These are phyloP conservation scores for Hagleromyces aurorensis DNA, from an alignment of 805 yeast species.

Conservation along the genomic window DNA sequence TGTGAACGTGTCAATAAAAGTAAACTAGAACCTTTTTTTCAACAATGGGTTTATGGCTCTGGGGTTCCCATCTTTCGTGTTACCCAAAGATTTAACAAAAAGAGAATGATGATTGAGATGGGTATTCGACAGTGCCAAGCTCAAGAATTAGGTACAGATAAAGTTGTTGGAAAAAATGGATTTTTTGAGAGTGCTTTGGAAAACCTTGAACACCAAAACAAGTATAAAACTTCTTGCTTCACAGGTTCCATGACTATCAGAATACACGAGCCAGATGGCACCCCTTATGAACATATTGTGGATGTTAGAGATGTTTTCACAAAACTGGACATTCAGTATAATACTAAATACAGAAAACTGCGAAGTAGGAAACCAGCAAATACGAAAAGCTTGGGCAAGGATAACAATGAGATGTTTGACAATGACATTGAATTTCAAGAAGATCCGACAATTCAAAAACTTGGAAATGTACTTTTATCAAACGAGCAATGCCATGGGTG, in stretches of 20 bases:
- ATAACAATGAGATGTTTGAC: conserved; percentile 19
- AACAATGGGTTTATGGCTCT: conserved; percentile 85
- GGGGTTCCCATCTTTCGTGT: conserved; percentile 87
- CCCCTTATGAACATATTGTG: conserved; percentile 96
- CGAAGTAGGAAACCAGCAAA: conserved; percentile 43
- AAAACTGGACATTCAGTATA: conserved; percentile 87
- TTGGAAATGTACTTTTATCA: conserved; percentile 71
- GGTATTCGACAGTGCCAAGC: conserved; percentile 84
- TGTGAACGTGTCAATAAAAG: conserved; percentile 92
- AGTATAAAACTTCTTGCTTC: conserved; percentile 38
- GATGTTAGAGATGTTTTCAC: conserved; percentile 80
- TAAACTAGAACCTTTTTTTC: conserved; percentile 73
- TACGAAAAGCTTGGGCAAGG: conserved; percentile 14
- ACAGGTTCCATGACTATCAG: conserved; percentile 95
- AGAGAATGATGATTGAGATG: conserved; percentile 90
- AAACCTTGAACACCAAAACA: conserved; percentile 16
- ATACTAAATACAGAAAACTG: conserved; percentile 81
- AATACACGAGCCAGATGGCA: conserved; percentile 96
- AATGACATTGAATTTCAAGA: conserved; percentile 23
- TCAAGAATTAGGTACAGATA: conserved; percentile 39
- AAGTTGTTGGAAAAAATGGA: conserved; percentile 21
- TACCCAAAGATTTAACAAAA: conserved; percentile 88
- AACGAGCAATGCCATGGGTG: conserved; percentile 58
- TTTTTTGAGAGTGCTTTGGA: conserved; percentile 25
- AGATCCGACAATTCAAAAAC: conserved; percentile 18